A percentile compares a stretch with the other conserved stretches of the same genome.
Conservation (phyloP, 495 filamentous ascomycete genomes). For the Durotheca rogersii region DNA sequence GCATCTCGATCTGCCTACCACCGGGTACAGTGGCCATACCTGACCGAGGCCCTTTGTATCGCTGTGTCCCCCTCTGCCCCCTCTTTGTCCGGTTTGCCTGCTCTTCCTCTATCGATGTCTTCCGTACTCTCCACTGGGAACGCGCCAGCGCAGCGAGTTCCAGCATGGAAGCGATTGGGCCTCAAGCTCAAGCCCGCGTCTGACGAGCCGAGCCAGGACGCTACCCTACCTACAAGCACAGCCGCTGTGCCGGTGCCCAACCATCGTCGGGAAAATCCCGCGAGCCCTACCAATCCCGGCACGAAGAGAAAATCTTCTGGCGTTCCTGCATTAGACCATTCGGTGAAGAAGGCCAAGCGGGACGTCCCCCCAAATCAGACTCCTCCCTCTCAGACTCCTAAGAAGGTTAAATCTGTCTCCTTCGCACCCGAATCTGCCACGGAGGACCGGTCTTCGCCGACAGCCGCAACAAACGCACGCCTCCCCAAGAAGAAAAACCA, state of each 20-base stretch:
- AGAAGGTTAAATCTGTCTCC: constrained; percentile 67
- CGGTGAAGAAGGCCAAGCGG: constrained; percentile 34
- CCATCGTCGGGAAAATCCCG: constrained; percentile 28
- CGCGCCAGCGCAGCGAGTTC: constrained; percentile 51
- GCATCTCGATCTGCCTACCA: constrained; percentile 12
- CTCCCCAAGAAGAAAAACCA: constrained; percentile 36
- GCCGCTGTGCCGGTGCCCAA: constrained; percentile 33
- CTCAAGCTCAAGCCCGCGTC: constrained; percentile 67
- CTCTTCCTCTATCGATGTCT: constrained; percentile 42
- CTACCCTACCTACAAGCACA: constrained; percentile 29
- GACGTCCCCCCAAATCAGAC: constrained; percentile 27
- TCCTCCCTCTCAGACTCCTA: constrained; percentile 36
- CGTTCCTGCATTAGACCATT: constrained; percentile 37
- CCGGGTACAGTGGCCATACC: constrained; percentile 10
- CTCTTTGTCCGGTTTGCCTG: constrained; percentile 19
- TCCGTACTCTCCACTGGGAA: constrained; percentile 32
- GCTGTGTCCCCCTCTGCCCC: constrained; percentile 17
- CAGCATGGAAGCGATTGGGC: constrained; percentile 76
- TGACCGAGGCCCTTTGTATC: constrained; percentile 11
- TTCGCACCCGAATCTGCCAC: constrained; percentile 72
- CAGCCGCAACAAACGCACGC: constrained; percentile 27
- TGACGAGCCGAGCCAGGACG: constrained; percentile 38
- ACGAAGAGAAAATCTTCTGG: constrained; percentile 38
- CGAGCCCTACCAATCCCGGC: constrained; percentile 25
- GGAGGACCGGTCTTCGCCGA: constrained; percentile 37